phyloP scores from a whole-genome alignment of 495 filamentous ascomycete genomes.

The Xanthoparmelia taractica region DNA sequence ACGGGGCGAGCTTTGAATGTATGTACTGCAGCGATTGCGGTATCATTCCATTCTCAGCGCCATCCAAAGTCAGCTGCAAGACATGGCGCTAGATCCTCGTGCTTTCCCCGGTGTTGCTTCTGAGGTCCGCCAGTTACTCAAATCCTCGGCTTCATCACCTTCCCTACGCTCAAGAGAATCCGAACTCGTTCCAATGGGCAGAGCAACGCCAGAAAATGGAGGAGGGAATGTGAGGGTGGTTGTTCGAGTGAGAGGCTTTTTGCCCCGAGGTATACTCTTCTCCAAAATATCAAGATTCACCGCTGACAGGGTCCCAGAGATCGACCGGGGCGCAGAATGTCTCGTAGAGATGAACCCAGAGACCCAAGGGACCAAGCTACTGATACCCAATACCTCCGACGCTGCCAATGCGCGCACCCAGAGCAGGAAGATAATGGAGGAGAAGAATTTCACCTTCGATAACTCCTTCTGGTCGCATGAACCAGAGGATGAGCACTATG shows the following conservation, averaged over 20 bases:
- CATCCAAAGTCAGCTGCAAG: constrained; percentile 29
- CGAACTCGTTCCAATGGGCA: constrained; percentile 38
- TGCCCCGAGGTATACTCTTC: constrained; percentile 65
- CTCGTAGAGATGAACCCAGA: constrained; percentile 83
- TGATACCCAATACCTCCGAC: constrained; percentile 55
- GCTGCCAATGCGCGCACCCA: constrained; percentile 59
- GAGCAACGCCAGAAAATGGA: constrained; percentile 36
- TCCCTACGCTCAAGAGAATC: constrained; percentile 69
- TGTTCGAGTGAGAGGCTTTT: constrained; percentile 81
- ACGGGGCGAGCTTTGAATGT: constrained; percentile 20
- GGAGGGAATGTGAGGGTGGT: constrained; percentile 93
- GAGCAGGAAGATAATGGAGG: constrained; percentile 69
- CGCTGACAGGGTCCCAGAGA: constrained; percentile 49
- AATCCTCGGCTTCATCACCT: constrained; percentile 53
- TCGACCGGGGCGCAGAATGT: constrained; percentile 70
- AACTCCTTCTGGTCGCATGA: constrained; percentile 96
- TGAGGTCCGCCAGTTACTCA: constrained; percentile 36
- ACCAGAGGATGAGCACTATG: constrained; percentile 63
- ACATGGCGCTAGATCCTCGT: constrained; percentile 52
- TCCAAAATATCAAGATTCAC: constrained; percentile 2
- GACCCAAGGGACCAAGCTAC: constrained; percentile 72
- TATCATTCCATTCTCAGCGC: constrained; percentile 32
- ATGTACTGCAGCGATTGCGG: constrained; percentile 39
- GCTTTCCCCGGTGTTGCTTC: constrained; percentile 45
- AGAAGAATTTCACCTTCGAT: constrained; percentile 92